These are phyloP conservation scores for Mycena galericulata DNA, from an alignment of 768 basidiomycete genomes.

Conservation along the genomic window DNA sequence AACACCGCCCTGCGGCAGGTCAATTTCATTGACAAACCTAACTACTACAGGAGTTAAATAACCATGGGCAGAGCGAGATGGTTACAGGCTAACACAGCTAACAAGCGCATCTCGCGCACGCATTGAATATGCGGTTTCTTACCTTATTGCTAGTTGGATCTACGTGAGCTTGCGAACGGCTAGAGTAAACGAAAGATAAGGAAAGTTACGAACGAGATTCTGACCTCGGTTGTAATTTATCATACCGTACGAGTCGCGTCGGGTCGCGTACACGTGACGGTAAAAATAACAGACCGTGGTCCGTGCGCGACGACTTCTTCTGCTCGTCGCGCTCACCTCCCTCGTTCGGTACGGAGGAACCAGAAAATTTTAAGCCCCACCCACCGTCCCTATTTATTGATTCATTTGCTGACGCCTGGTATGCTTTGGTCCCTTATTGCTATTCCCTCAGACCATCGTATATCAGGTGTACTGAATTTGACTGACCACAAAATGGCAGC, in stretches of 20 bases:
- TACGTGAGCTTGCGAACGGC: slow-evolving; percentile 28
- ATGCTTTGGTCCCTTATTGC: slow-evolving; percentile 18
- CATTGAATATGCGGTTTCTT: slow-evolving; percentile 5
- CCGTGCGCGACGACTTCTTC: slow-evolving; percentile 2
- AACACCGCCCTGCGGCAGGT: background rate
- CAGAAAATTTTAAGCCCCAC: background rate
- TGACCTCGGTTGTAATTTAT: slow-evolving; percentile 1
- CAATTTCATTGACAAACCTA: slow-evolving; percentile 4
- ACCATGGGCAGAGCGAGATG: too few species aligned
- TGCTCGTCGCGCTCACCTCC: slow-evolving; percentile 1
- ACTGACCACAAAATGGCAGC: background rate
- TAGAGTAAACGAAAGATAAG: slow-evolving; percentile 27
- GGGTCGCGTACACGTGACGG: background rate
- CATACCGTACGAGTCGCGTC: too few species aligned
- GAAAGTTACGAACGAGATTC: slow-evolving; percentile 12
- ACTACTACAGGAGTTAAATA: background rate
- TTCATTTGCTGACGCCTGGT: too few species aligned
- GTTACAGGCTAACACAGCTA: background rate
- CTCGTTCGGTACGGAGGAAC: background rate
- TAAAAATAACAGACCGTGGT: background rate
- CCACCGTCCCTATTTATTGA: too few species aligned
- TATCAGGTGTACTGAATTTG: slow-evolving; percentile 21
- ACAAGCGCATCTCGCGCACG: background rate
- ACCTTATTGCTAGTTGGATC: slow-evolving; percentile 25
- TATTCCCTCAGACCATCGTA: slow-evolving; percentile 18